Evolutionary conservation across 2,329 filamentous ascomycete genomes (phyloP), one percentile per base, ranked within the genome.

Genomic region (Cercospora nicotianae): DNA sequence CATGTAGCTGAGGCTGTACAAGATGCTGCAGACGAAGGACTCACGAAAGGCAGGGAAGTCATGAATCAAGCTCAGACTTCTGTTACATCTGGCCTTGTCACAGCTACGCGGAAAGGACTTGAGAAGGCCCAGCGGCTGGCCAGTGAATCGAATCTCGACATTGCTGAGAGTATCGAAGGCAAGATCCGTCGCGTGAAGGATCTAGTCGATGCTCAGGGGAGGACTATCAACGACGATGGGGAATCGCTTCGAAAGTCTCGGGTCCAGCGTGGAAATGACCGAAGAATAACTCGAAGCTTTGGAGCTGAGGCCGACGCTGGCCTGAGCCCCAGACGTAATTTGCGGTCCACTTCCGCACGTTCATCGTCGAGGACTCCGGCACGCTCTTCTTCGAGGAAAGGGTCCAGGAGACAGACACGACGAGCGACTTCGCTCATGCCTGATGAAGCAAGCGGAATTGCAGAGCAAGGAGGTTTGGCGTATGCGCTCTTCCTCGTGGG

Each of bases 401-500:
- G 28, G 1, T n/a, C 13, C 8, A 30, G 12, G 10, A n/a, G 28
- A 13, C 26, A 20, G 28, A 33, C 55, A 58, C 55, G 36, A 51
- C 36, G 36, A 39, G 20, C 26, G 13, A 5, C 16, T 28, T 51
- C 60, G 39, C n/a, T 31, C 18, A 16, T 51, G 33, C 23, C 60
- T 9, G 39, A 45, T 10, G 60, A 62, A 12, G 39, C 60, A 28
- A 30, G 26, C 16, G 60, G 60, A 42, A 51, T 45, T 28, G 36
- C 60, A 18, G 60, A 62, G 36, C 33, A 62, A 18, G 60, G 33
- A 26, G 60, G 60, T 62, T 26, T 62, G 16, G 60, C 36, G 31
- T 62, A 57, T 39, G 45, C 62, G 16, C 62, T 64, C 5, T 64
- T 64, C 51, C 13, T 64, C 6, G 16, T 18, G 4, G 62, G 62